phyloP scores from a whole-genome alignment of 768 basidiomycete genomes.

The Hemileccinum impolitum region DNA sequence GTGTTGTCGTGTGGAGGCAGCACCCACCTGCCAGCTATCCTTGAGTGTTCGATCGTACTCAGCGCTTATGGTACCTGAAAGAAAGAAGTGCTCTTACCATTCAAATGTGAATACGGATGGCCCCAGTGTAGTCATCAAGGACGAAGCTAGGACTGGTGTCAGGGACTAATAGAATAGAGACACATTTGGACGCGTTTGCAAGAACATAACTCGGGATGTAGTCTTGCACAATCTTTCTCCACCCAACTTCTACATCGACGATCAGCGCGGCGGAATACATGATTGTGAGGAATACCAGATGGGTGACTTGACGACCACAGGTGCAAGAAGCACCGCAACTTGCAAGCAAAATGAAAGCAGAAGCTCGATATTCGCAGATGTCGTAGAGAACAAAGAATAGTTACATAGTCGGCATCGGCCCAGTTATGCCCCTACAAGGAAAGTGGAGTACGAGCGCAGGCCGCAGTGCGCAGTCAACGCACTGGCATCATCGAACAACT shows the following conservation, averaged over 20 bases:
- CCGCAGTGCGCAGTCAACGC: too few relatives aligned
- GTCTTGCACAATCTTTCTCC: conserved; percentile 40
- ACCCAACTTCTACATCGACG: conserved; percentile 28
- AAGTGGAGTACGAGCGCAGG: too few relatives aligned
- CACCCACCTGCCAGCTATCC: conserved; percentile 38
- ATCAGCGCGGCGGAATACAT: not conserved
- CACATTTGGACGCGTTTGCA: conserved; percentile 29
- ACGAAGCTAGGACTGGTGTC: conserved; percentile 30
- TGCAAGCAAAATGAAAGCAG: conserved; percentile 1
- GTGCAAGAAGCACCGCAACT: conserved; percentile 23
- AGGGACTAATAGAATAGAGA: too few relatives aligned
- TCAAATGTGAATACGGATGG: conserved; percentile 32
- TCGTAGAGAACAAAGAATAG: not conserved
- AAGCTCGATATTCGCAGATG: conserved; percentile 2
- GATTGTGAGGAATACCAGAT: not conserved
- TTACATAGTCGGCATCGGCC: not conserved
- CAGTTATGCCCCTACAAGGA: too few relatives aligned
- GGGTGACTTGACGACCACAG: conserved; percentile 48
- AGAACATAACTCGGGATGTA: conserved; percentile 33
- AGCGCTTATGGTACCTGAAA: not conserved
- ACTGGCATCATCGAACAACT: too few relatives aligned
- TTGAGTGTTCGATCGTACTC: conserved; percentile 1
- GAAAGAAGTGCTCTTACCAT: conserved; percentile 15
- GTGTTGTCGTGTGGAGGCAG: conserved; percentile 29
- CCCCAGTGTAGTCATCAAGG: conserved; percentile 43